Base-by-base conservation (phyloP, 345 rosid species). In the Mallotus nudiflorus region DNA sequence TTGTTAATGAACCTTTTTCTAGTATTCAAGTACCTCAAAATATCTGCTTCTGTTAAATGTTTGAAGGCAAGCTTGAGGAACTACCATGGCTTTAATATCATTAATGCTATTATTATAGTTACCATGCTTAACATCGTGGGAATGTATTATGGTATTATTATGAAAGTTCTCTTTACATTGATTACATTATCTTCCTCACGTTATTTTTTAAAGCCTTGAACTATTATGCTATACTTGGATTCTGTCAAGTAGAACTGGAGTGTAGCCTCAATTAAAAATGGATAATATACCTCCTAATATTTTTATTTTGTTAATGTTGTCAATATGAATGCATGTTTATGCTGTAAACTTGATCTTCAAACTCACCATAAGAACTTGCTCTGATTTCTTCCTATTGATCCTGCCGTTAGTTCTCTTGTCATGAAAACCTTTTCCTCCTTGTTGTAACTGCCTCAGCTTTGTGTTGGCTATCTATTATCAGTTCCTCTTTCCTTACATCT, bases 181-280 rank as follows among this genome's bases (percentile, higher is more conserved):
- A 24, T 22, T 35, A 16, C 20, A 19, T 45, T 57, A 8, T 48
- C 25, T 69, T 45, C 4, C 22, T 14, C 19, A 31, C 22, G 15
- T n/a, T 18, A 37, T 67, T 67, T 45, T 39, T 66, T 66, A 6
- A 12, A 39, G 20, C 46, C 24, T 61, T 61, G 40, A 65, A 16
- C 42, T 18, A 9, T 49, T 31, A 28, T 22, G 5, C 29, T n/a
- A 65, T 29, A 35, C 28, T 58, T 46, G 35, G 48, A 22, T 8
- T 64, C 28, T 12, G 20, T 39, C 9, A 7, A 11, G 42, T 58
- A 58, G 5, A 19, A 13, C 24, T 16, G 20, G 40, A 12, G 10
- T 44, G 28, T 45, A 27, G 40, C 11, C 31, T 28, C 54, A 45
- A 40, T 39, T 27, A 53, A 42, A 7, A 18, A 22, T 54, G 20